Conservation (phyloP, 2,329 filamentous ascomycete genomes). For the Aspergillus thermomutatus region DNA sequence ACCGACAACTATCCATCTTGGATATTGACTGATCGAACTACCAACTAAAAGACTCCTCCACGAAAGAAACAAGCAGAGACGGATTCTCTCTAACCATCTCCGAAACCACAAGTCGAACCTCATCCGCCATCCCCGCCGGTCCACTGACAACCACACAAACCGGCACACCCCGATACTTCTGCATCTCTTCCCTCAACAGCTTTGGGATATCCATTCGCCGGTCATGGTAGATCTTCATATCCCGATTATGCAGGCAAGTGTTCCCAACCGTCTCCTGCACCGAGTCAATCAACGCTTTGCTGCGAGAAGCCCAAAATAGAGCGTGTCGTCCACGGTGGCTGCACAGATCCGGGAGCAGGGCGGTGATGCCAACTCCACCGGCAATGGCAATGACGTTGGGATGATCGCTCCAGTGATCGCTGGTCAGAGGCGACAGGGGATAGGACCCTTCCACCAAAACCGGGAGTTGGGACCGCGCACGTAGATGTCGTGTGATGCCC, state of each 20-base stretch:
- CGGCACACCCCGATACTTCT: background rate
- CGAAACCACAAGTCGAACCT: background rate
- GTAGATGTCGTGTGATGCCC: background rate
- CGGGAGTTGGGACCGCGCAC: background rate
- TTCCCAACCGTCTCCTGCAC: background rate
- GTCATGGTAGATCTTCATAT: background rate
- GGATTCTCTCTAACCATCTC: background rate
- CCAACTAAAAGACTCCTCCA: constrained; percentile 4
- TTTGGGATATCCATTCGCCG: background rate
- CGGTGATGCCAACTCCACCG: background rate
- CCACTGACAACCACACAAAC: constrained; percentile 2
- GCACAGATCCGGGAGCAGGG: background rate
- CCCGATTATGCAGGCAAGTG: background rate
- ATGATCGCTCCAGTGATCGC: background rate
- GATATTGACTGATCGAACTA: background rate
- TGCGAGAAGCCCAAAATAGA: constrained; percentile 1
- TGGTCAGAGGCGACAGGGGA: background rate
- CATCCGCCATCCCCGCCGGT: constrained; percentile 1
- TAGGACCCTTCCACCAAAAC: background rate
- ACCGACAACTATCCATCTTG: too few species aligned
- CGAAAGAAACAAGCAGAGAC: background rate
- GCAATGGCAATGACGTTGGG: constrained; percentile 1
- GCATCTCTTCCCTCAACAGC: background rate
- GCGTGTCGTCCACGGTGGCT: background rate
- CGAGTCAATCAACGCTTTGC: background rate